Base-by-base conservation (phyloP, 768 basidiomycete genomes). In the Serendipita indica region DNA sequence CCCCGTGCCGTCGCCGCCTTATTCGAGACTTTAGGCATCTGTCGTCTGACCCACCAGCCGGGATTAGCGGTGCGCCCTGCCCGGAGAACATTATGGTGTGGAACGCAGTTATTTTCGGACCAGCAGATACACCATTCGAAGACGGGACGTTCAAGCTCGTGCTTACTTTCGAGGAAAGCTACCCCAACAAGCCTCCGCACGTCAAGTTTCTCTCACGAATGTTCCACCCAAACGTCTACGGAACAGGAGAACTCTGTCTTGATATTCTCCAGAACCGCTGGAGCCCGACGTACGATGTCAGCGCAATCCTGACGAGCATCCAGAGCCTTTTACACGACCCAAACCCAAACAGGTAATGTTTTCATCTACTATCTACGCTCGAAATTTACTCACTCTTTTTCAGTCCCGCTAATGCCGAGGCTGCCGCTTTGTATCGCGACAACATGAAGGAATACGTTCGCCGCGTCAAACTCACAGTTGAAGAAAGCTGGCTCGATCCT, bases 181-280 rank as follows among this genome's bases (percentile, higher is more conserved):
- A 99, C 71, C 96, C 96, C 14, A 99, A 96, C 77, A 97, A 97
- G 69, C 92, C 96, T 0, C 96, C 96, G 2, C 86, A 88, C 3
- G 94, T 99, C 65, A 92, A 92, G 67, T 99, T 99, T 76, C 80
- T 98, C 32, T 92, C 89, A 34, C 77, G 86, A 63, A 98, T 98
- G 94, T 98, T 99, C 73, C 94, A 99, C 69, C 96, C 96, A 0
- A 99, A 98, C 73, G 93, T 99, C 7, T 99, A 98, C 71, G 87
- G 88, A 43, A 97, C 96, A 65, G 96, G 96, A 62, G 94, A 98
- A 69, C 85, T 99, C 56, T 99, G 96, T 69, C 78, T 99, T 56
- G 96, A 98, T 71, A 99, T 98, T 67, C 79, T 99, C 33, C 96
- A 99, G 74, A 99, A 99, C 69, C 78, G 96, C 22, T 99, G 96